Conservation (phyloP, 768 basidiomycete species). For the Hydnomerulius pinastri region DNA sequence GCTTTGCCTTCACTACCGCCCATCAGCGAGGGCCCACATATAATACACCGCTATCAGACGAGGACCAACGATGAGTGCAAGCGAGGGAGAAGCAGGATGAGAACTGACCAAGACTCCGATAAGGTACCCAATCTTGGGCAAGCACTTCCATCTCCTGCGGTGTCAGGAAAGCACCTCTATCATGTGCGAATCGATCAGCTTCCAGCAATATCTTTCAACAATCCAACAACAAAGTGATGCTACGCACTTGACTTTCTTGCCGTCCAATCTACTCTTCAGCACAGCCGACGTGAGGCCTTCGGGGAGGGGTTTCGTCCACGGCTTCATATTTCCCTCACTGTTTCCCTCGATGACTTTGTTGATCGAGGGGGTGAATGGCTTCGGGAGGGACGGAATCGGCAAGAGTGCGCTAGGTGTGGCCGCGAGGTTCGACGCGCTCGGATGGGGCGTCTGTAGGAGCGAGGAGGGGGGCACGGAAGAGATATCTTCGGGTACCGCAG, state of each 20-base stretch:
- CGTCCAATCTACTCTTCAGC: constrained; percentile 60
- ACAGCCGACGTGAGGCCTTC: constrained; percentile 55
- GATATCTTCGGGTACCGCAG: constrained; percentile 22
- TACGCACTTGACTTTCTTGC: constrained; percentile 73
- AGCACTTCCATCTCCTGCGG: constrained; percentile 81
- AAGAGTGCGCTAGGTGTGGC: not conserved
- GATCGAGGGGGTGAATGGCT: constrained; percentile 70
- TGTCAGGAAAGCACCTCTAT: constrained; percentile 71
- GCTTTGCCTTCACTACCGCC: constrained; percentile 4
- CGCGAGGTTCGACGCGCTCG: constrained; percentile 9
- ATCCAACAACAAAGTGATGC: not conserved
- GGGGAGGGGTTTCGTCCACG: constrained; percentile 46
- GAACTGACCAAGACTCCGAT: constrained; percentile 71
- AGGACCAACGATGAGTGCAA: not conserved
- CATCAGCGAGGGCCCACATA: constrained; percentile 80
- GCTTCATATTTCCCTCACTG: constrained; percentile 10
- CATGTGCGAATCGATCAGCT: not conserved
- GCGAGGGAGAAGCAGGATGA: not conserved
- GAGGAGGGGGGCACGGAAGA: constrained; percentile 37
- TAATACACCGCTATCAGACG: constrained; percentile 66
- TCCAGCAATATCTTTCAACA: constrained; percentile 7
- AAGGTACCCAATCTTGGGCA: constrained; percentile 79
- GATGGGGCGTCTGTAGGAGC: constrained; percentile 27
- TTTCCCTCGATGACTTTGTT: constrained; percentile 50
- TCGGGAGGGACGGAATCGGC: constrained; percentile 44